Evolutionary conservation across 2,329 filamentous ascomycete species (phyloP).

Genomic region (Fusarium sp.): DNA sequence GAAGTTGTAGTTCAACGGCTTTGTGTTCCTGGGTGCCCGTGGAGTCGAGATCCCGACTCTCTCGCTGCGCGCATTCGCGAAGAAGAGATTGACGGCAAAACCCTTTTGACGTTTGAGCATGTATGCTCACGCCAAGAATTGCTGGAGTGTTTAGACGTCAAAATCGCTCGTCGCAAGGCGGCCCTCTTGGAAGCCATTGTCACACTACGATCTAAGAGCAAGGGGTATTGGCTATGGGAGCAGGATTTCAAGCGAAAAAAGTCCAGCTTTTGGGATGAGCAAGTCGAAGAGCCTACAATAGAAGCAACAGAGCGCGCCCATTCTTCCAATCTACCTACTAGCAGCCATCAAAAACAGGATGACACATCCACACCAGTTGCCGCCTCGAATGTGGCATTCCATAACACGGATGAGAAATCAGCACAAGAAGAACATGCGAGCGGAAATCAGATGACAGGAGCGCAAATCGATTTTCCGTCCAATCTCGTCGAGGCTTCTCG

Average conservation of each 20-base stretch:
- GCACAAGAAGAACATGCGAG: background rate
- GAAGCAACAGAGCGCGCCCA: background rate
- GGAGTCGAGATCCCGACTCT: constrained; percentile 60
- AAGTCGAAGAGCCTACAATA: background rate
- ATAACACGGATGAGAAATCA: background rate
- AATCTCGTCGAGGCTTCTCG: background rate
- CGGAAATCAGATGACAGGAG: background rate
- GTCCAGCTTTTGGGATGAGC: constrained; percentile 28
- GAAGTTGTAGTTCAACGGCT: constrained; percentile 75
- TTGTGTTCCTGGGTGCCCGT: constrained; percentile 66
- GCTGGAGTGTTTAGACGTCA: constrained; percentile 67
- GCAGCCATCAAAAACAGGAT: background rate
- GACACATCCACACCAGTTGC: background rate
- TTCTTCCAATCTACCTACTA: background rate
- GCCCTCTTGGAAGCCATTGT: constrained; percentile 69
- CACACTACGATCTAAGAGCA: constrained; percentile 65
- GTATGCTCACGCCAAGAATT: constrained; percentile 63
- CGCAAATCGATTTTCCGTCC: background rate
- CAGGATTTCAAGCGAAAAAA: constrained; percentile 39
- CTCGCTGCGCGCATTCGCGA: constrained; percentile 69
- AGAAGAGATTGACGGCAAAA: constrained; percentile 74
- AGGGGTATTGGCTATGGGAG: constrained; percentile 57
- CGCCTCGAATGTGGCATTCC: background rate
- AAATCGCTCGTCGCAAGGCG: constrained; percentile 67
- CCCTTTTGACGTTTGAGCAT: constrained; percentile 69